These are phyloP conservation scores for Clonostachys solani DNA, from an alignment of 2,329 filamentous ascomycete genomes.

Conservation along the genomic window DNA sequence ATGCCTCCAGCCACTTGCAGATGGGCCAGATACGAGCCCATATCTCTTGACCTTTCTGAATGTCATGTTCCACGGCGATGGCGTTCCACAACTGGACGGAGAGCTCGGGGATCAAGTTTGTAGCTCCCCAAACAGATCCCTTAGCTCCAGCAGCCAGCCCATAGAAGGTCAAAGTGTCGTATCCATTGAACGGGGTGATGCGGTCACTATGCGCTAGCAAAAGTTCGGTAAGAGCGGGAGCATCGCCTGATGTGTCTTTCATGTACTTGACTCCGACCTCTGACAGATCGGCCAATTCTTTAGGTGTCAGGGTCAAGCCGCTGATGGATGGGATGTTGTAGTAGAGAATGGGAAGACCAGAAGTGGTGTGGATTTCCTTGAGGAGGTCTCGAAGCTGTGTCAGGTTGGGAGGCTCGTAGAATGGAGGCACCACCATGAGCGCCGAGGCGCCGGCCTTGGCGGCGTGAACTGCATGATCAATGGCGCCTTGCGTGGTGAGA, in stretches of 20 bases:
- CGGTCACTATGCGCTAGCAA: slow-evolving; percentile 30
- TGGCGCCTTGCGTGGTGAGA: slow-evolving; percentile 19
- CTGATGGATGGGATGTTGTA: slow-evolving; percentile 45
- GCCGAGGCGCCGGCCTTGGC: slow-evolving; percentile 20
- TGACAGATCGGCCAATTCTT: slow-evolving; percentile 34
- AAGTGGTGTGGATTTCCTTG: slow-evolving; percentile 24
- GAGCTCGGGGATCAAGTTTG: slow-evolving; percentile 45
- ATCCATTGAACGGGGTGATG: slow-evolving; percentile 46
- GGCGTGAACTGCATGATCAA: slow-evolving; percentile 4
- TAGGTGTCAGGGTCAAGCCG: slow-evolving; percentile 32
- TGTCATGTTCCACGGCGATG: slow-evolving; percentile 31
- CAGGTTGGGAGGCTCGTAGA: slow-evolving; percentile 35
- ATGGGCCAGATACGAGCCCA: slow-evolving; percentile 44
- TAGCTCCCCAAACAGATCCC: slow-evolving; percentile 44
- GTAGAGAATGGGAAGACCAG: slow-evolving; percentile 33
- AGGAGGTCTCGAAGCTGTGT: slow-evolving; percentile 26
- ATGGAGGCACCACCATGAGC: slow-evolving; percentile 42
- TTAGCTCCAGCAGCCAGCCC: slow-evolving; percentile 43
- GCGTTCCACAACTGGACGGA: slow-evolving; percentile 41
- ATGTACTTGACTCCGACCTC: slow-evolving; percentile 42
- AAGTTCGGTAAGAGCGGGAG: slow-evolving; percentile 41
- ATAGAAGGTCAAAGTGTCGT: slow-evolving; percentile 50
- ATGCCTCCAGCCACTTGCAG: slow-evolving; percentile 42
- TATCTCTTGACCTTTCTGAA: slow-evolving; percentile 34
- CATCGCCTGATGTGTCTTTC: slow-evolving; percentile 49